A percentile compares a stretch with the other conserved stretches of the same genome.
Evolutionary conservation across 148 eudicot genomes (phyloP).

Genomic region (Heliosperma pusillum): DNA sequence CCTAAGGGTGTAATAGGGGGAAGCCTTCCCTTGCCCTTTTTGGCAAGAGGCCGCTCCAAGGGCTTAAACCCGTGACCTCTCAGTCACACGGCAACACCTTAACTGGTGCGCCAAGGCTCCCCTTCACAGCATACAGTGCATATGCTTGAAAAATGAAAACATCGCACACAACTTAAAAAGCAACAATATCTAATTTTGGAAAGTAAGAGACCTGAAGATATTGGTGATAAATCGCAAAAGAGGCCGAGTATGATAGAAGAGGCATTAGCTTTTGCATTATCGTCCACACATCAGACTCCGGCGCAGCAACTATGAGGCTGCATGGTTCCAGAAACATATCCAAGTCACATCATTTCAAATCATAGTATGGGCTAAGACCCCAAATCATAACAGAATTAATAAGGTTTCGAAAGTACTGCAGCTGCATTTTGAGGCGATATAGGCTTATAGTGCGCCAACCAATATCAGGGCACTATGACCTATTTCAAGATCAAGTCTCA

Average conservation of each 20-base stretch:
- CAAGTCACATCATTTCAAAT: not conserved
- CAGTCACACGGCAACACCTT: no score
- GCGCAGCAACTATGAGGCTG: conserved; percentile 85
- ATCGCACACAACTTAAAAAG: not conserved
- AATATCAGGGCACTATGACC: no score
- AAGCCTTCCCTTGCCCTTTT: no score
- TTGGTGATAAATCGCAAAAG: conserved; percentile 91
- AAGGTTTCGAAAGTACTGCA: no score
- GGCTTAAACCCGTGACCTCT: no score
- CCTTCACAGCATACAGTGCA: not conserved
- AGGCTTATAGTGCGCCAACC: no score
- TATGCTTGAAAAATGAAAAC: not conserved
- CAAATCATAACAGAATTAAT: not conserved
- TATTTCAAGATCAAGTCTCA: no score
- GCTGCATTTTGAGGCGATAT: no score
- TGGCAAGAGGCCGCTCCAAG: no score
- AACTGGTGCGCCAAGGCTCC: no score
- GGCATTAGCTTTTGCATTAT: conserved; percentile 71
- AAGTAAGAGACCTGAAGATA: conserved; percentile 61
- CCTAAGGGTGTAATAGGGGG: no score
- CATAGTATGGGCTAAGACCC: not conserved
- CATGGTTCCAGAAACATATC: conserved; percentile 18
- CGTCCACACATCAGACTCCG: conserved; percentile 79
- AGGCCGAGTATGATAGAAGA: conserved; percentile 72
- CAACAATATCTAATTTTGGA: not conserved